Conservation (phyloP, 139 green algal species). For the Penium margaritaceum region DNA sequence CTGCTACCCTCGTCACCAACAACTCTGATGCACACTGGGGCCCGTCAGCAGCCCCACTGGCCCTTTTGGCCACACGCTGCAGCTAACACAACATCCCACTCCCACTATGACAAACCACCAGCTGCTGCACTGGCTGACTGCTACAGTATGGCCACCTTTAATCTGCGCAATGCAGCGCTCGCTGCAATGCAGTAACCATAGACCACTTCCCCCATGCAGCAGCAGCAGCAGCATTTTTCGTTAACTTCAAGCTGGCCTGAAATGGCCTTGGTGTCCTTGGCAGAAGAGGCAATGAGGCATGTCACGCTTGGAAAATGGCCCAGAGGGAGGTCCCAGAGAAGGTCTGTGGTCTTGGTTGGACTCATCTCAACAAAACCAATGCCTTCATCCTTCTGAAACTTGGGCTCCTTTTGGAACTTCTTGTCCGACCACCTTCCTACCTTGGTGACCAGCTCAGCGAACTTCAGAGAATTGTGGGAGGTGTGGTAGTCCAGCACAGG, state of each 20-base stretch:
- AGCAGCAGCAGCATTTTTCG: no score
- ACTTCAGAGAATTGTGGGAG: conserved; percentile 63
- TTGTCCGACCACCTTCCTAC: conserved; percentile 64
- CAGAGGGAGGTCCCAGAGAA: conserved; percentile 58
- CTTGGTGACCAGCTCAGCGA: conserved; percentile 59
- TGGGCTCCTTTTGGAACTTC: conserved; percentile 62
- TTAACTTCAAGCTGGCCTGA: no score
- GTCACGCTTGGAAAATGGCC: conserved; percentile 64
- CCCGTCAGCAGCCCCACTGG: no score
- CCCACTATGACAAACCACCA: no score
- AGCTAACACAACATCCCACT: no score
- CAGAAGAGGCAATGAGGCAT: conserved; percentile 55
- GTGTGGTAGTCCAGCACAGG: conserved; percentile 68
- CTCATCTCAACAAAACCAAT: conserved; percentile 63
- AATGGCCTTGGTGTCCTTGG: conserved; percentile 55
- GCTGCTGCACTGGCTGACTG: no score
- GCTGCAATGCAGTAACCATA: no score
- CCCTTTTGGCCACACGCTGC: no score
- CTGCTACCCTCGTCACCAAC: no score
- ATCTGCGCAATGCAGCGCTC: no score
- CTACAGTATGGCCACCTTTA: no score
- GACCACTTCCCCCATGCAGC: conserved; percentile 54
- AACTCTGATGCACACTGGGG: no score
- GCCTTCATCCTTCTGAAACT: conserved; percentile 64
- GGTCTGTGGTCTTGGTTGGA: conserved; percentile 61